These are phyloP conservation scores for Brassica rapa DNA, from an alignment of 345 rosid species.

Conservation along the genomic window DNA sequence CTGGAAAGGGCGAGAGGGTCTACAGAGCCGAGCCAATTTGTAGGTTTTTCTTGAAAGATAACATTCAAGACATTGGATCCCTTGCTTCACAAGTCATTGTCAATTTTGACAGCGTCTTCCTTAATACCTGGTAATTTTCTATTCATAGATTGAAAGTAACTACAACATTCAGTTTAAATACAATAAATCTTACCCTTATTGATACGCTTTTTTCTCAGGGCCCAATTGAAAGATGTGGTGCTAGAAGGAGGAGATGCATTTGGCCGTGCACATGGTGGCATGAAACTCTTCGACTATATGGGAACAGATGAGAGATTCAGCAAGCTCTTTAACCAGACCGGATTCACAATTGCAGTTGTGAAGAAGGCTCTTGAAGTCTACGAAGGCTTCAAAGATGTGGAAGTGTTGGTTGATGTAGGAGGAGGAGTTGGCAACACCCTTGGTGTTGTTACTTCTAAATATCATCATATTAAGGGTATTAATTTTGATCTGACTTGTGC, in stretches of 20 bases:
- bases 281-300: constrained; percentile 51
- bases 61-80: constrained; percentile 43
- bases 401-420: constrained; percentile 61
- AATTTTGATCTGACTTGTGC: constrained; percentile 51
- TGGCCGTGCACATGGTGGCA: constrained; percentile 5
- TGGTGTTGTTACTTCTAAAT: constrained; percentile 48
- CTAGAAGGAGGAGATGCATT: constrained; percentile 64
- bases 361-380: constrained; percentile 56
- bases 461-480: constrained; percentile 50
- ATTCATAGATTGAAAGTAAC: no score
- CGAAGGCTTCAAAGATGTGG: constrained; percentile 54
- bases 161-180: no score
- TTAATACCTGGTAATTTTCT: no score
- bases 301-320: constrained; percentile 52
- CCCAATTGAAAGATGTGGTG: constrained; percentile 51
- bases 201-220: constrained; percentile 22
- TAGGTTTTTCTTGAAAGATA: constrained; percentile 43
- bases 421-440: constrained; percentile 66
- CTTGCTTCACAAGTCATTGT: constrained; percentile 43
- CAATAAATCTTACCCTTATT: neutral
- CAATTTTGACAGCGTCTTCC: no score
- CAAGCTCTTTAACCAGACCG: constrained; percentile 53
- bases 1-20: constrained; percentile 30
- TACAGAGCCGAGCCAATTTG: constrained; percentile 50
- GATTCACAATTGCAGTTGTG: constrained; percentile 47